These are phyloP conservation scores for Chaetomiaceae sp. DNA, from an alignment of 2,329 filamentous ascomycete species.

Conservation along the genomic window DNA sequence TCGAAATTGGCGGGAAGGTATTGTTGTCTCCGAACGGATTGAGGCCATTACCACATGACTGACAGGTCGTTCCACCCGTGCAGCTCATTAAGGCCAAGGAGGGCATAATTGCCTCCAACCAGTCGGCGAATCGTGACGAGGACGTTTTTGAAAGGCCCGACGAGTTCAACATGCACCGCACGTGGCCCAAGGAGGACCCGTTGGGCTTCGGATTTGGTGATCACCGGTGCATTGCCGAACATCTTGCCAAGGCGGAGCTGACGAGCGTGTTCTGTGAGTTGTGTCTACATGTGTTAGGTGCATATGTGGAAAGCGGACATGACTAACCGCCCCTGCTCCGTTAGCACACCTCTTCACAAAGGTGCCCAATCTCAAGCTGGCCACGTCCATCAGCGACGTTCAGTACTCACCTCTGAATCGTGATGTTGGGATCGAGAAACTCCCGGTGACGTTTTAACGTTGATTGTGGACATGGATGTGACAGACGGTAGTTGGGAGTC, in stretches of 20 bases:
- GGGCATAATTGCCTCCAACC: slow-evolving; percentile 42
- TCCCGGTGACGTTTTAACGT: slow-evolving; percentile 29
- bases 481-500: no score
- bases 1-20: slow-evolving; percentile 38
- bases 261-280: slow-evolving; percentile 39
- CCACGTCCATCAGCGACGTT: slow-evolving; percentile 34
- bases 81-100: slow-evolving; percentile 37
- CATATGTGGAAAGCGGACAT: background rate
- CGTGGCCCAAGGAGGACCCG: slow-evolving; percentile 30
- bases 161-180: slow-evolving; percentile 38
- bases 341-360: slow-evolving; percentile 34
- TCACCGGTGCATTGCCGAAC: slow-evolving; percentile 42
- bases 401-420: slow-evolving; percentile 33
- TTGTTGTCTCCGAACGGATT: background rate
- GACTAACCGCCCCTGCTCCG: background rate
- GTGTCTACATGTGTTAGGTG: no score
- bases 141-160: slow-evolving; percentile 37
- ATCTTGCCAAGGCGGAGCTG: slow-evolving; percentile 37
- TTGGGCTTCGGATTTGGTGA: slow-evolving; percentile 42
- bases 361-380: slow-evolving; percentile 35
- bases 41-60: background rate
- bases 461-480: no score
- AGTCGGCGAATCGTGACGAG: slow-evolving; percentile 43
- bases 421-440: slow-evolving; percentile 37
- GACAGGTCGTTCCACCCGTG: background rate